Conservation (phyloP, 495 filamentous ascomycete species). For the Emericellopsis terricola region DNA sequence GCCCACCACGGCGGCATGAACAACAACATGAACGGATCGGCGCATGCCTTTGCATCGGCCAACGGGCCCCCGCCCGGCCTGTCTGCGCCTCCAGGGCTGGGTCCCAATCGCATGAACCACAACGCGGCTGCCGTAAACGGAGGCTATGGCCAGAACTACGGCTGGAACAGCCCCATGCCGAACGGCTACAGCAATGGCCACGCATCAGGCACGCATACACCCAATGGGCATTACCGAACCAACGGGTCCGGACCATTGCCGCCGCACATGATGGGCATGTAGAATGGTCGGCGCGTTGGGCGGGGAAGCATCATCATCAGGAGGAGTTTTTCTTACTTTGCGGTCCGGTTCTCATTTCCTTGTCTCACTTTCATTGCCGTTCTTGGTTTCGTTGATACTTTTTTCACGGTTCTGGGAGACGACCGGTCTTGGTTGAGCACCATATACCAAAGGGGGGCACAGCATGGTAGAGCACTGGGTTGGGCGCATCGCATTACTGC, state of each 20-base stretch:
- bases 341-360: no score
- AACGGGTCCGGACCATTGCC: background rate
- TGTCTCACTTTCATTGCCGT: no score
- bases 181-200: background rate
- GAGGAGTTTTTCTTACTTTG: no score
- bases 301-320: no score
- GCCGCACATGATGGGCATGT: no score
- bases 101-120: slow-evolving; percentile 20
- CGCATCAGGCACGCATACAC: background rate
- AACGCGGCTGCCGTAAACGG: slow-evolving; percentile 2
- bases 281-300: no score
- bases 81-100: slow-evolving; percentile 47
- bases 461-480: no score
- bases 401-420: no score
- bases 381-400: no score
- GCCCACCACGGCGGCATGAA: slow-evolving; percentile 38
- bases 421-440: no score
- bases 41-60: slow-evolving; percentile 47
- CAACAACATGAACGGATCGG: slow-evolving; percentile 10
- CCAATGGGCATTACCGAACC: background rate
- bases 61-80: slow-evolving; percentile 63
- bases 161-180: background rate
- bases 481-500: no score
- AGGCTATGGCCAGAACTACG: background rate
- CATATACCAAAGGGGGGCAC: no score